These are phyloP conservation scores for Calonectria hawksworthii DNA, from an alignment of 2,329 filamentous ascomycete species.

Conservation along the genomic window DNA sequence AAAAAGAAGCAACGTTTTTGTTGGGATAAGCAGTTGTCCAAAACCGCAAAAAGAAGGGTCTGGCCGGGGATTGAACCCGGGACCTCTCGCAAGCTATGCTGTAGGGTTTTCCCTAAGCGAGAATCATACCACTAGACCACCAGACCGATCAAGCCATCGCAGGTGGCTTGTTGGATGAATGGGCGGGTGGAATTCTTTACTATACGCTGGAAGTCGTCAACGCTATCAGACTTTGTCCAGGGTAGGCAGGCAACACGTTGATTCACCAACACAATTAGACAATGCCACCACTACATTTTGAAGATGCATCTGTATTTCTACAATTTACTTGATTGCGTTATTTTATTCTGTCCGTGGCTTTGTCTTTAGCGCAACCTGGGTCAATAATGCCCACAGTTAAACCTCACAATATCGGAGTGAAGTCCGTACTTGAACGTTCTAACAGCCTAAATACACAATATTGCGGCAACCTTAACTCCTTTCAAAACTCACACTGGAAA, in stretches of 20 bases:
- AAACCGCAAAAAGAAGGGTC: constrained; percentile 48
- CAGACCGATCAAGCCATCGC: constrained; percentile 37
- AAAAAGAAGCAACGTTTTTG: not conserved
- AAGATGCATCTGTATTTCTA: not conserved
- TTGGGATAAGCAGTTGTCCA: not conserved
- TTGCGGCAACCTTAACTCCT: not conserved
- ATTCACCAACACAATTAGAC: not conserved
- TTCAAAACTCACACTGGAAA: not conserved
- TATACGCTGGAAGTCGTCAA: not conserved
- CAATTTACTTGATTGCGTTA: not conserved
- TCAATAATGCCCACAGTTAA: not conserved
- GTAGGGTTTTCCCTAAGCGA: constrained; percentile 48
- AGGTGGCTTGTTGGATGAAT: constrained; percentile 27
- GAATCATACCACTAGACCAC: constrained; percentile 51
- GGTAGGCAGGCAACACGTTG: not conserved
- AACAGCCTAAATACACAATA: no score
- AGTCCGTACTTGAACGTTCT: no score
- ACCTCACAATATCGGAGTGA: not conserved
- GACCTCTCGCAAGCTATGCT: constrained; percentile 51
- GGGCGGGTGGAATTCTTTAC: fast-evolving
- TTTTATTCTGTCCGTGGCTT: not conserved
- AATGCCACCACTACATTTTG: not conserved
- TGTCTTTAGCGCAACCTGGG: not conserved
- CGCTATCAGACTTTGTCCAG: not conserved
- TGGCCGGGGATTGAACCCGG: constrained; percentile 59